Evolutionary conservation across 176 grass and related monocot genomes (phyloP).

Genomic region (Areca catechu): DNA sequence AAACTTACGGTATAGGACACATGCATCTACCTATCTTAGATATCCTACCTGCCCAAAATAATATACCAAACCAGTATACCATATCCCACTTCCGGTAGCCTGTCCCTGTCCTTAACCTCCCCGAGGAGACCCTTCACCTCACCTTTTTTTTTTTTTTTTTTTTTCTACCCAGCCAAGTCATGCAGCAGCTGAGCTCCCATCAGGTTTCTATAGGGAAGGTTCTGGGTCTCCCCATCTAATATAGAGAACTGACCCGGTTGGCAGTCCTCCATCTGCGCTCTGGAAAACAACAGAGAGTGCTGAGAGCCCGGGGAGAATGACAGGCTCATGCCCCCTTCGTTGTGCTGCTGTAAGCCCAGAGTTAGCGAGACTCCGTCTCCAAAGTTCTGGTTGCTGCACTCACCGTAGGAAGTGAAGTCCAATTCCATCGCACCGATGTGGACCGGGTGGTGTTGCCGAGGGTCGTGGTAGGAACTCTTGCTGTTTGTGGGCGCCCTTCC

Average conservation of each 20-base stretch:
- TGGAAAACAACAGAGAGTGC: not conserved
- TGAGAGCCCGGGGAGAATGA: slow-evolving; percentile 12
- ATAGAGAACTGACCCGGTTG: not conserved
- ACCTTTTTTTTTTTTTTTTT: too few species aligned
- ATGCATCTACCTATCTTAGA: too few species aligned
- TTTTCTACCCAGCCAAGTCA: slow-evolving; percentile 6
- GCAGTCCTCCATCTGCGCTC: not conserved
- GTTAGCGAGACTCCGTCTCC: slow-evolving; percentile 4
- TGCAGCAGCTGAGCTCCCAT: slow-evolving; percentile 7
- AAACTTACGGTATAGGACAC: too few species aligned
- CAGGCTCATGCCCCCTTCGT: slow-evolving; percentile 4
- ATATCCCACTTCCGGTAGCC: too few species aligned
- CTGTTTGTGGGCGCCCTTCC: too few species aligned
- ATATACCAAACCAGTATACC: too few species aligned
- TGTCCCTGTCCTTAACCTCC: too few species aligned
- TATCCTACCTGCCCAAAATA: too few species aligned
- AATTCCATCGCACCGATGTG: not conserved
- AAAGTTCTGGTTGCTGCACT: not conserved
- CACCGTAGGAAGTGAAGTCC: slow-evolving; percentile 10
- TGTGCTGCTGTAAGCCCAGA: slow-evolving; percentile 15
- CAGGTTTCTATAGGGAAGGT: slow-evolving; percentile 7
- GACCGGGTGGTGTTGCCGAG: too few species aligned
- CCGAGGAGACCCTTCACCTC: too few species aligned
- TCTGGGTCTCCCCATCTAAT: not conserved
- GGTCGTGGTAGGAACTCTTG: too few species aligned